Percentiles rank a stretch among this genome's conserved stretches.
phyloP scores from a whole-genome alignment of 2,329 filamentous ascomycete species.

The Pyrenochaeta sp. region DNA sequence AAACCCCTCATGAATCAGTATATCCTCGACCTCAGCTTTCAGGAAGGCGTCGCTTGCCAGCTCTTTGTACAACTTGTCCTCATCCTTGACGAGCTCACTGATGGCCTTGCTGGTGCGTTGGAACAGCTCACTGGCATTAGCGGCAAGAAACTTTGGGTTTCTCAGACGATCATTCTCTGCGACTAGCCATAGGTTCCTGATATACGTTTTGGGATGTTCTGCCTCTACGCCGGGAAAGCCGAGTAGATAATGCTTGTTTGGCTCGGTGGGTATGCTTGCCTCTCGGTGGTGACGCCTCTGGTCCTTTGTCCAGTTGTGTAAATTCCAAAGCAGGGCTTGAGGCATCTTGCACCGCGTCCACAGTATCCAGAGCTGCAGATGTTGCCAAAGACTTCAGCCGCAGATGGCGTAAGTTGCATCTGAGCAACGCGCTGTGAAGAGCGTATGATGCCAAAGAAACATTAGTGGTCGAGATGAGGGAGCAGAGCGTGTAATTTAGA shows the following conservation, averaged over 20 bases:
- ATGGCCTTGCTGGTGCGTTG: background rate
- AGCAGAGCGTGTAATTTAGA: no score
- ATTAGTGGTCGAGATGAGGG: no score
- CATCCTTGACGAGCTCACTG: conserved; percentile 1
- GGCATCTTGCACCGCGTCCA: no score
- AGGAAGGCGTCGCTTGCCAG: background rate
- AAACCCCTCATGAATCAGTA: background rate
- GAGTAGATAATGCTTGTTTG: conserved; percentile 4
- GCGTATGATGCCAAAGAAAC: no score
- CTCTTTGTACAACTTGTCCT: background rate
- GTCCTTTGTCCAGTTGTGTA: conserved; percentile 3
- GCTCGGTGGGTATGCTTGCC: background rate
- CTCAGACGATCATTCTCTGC: conserved; percentile 1
- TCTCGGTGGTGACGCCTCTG: background rate
- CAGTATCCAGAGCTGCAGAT: no score
- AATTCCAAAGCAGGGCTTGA: background rate
- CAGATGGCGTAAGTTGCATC: no score
- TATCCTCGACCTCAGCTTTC: background rate
- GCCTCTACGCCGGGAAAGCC: conserved; percentile 3
- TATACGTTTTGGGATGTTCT: conserved; percentile 3
- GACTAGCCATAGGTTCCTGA: conserved; percentile 5
- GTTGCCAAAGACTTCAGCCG: no score
- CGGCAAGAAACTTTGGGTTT: background rate
- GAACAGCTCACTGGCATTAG: background rate
- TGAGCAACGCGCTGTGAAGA: no score